phyloP scores from a whole-genome alignment of 108 stramenopile genomes.

The Craspedostauros australis region DNA sequence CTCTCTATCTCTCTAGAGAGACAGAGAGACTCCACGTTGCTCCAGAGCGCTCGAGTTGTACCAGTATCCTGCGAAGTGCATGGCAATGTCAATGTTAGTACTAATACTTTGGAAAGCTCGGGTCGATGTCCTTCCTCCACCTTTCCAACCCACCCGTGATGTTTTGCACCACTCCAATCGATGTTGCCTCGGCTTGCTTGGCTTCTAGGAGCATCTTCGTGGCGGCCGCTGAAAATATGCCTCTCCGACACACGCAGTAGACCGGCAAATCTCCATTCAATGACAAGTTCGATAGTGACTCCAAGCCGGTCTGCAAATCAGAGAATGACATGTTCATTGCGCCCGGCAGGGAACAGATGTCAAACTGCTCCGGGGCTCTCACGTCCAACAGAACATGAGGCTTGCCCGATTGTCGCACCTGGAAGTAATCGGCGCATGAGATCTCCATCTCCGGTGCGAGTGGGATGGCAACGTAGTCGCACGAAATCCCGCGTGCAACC shows the following conservation, averaged over 20 bases:
- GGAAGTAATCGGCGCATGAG: constrained; percentile 43
- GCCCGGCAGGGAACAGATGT: constrained; percentile 64
- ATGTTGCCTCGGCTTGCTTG: constrained; percentile 7
- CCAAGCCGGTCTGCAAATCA: constrained; percentile 35
- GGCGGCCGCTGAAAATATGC: constrained; percentile 59
- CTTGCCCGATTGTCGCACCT: constrained; percentile 17
- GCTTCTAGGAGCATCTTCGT: constrained; percentile 43
- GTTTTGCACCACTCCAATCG: constrained; percentile 55
- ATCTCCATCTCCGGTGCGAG: constrained; percentile 14
- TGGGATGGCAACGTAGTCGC: constrained; percentile 7
- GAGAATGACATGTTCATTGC: constrained; percentile 65
- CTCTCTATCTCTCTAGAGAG: no score
- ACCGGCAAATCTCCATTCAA: constrained; percentile 35
- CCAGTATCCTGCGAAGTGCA: no score
- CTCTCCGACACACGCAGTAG: constrained; percentile 77
- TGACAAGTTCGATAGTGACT: constrained; percentile 32
- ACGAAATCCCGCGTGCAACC: constrained; percentile 50
- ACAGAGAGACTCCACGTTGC: no score
- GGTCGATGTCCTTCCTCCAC: constrained; percentile 65
- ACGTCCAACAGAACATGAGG: constrained; percentile 77
- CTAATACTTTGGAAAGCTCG: constrained; percentile 70
- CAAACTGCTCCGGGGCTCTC: constrained; percentile 61
- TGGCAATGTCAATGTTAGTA: no score
- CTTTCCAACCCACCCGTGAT: constrained; percentile 66
- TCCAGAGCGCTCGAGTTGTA: no score